A percentile compares a stretch with the other conserved stretches of the same genome.
Conservation (phyloP, 2,329 filamentous ascomycete species). For the Aspergillus sp. region DNA sequence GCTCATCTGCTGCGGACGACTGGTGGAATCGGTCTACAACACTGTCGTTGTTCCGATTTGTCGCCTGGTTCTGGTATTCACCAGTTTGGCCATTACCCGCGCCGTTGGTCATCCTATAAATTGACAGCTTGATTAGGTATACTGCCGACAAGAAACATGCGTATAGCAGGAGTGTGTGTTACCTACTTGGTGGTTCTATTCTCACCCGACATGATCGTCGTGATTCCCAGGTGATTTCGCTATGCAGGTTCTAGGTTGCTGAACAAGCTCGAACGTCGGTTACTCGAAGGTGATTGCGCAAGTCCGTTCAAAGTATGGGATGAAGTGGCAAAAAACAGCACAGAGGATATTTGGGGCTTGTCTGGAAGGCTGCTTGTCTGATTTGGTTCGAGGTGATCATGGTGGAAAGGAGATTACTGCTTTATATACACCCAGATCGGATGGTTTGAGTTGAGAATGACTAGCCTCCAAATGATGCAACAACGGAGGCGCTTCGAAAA, state of each 20-base stretch:
- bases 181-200: not conserved
- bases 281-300: not conserved
- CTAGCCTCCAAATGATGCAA: not conserved
- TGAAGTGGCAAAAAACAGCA: not conserved
- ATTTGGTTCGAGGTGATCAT: not conserved
- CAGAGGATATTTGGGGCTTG: not conserved
- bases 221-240: not conserved
- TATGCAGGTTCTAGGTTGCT: not conserved
- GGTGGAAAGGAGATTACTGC: not conserved
- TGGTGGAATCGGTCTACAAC: constrained; percentile 21
- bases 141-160: too few species aligned
- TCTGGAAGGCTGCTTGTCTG: not conserved
- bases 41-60: constrained; percentile 14
- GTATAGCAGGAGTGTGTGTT: too few species aligned
- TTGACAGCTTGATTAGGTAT: not conserved
- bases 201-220: not conserved
- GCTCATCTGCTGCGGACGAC: constrained; percentile 20
- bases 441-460: too few species aligned
- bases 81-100: constrained; percentile 18
- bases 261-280: not conserved
- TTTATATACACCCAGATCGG: not conserved
- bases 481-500: not conserved
- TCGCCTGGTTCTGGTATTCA: constrained; percentile 20
- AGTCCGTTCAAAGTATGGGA: not conserved
- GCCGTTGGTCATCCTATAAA: constrained; percentile 14